Percentiles rank a stretch among this genome's conserved stretches.
Conservation (phyloP, 2,329 filamentous ascomycete genomes). For the Penicillium sp. region DNA sequence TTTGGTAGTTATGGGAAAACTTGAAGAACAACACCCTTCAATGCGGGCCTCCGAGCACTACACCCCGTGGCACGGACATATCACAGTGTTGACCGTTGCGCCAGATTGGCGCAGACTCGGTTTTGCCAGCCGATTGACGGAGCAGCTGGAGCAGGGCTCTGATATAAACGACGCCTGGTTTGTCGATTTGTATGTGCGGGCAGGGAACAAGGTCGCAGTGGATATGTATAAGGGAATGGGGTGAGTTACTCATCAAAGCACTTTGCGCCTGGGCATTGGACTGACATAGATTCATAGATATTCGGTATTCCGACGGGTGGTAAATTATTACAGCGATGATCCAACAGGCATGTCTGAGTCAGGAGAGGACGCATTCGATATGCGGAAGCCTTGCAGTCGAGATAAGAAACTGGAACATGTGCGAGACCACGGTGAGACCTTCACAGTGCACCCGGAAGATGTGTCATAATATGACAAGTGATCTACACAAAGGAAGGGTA, state of each 20-base stretch:
- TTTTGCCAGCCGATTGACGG: slow-evolving; percentile 80
- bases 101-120: slow-evolving; percentile 84
- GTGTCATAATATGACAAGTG: slow-evolving; percentile 52
- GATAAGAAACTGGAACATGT: slow-evolving; percentile 78
- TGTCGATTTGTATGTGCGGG: slow-evolving; percentile 90
- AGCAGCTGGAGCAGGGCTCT: slow-evolving; percentile 79
- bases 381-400: slow-evolving; percentile 87
- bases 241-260: slow-evolving; percentile 46
- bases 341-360: slow-evolving; percentile 60
- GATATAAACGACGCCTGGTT: slow-evolving; percentile 90
- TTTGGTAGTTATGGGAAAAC: slow-evolving; percentile 86
- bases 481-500: background rate
- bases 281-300: slow-evolving; percentile 52
- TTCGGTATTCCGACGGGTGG: slow-evolving; percentile 83
- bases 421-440: slow-evolving; percentile 77
- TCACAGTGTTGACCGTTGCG: slow-evolving; percentile 91
- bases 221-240: slow-evolving; percentile 88
- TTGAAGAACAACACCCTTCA: slow-evolving; percentile 81
- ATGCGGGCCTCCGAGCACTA: slow-evolving; percentile 81
- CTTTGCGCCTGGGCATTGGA: background rate
- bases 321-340: slow-evolving; percentile 92
- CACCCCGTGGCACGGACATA: slow-evolving; percentile 99
- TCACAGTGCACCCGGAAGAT: slow-evolving; percentile 78
- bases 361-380: slow-evolving; percentile 91
- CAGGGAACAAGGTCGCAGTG: slow-evolving; percentile 85